Percentiles rank a stretch among this genome's conserved stretches.
Conservation (phyloP, 2,329 filamentous ascomycete species). For the Aspergillus nomiae region DNA sequence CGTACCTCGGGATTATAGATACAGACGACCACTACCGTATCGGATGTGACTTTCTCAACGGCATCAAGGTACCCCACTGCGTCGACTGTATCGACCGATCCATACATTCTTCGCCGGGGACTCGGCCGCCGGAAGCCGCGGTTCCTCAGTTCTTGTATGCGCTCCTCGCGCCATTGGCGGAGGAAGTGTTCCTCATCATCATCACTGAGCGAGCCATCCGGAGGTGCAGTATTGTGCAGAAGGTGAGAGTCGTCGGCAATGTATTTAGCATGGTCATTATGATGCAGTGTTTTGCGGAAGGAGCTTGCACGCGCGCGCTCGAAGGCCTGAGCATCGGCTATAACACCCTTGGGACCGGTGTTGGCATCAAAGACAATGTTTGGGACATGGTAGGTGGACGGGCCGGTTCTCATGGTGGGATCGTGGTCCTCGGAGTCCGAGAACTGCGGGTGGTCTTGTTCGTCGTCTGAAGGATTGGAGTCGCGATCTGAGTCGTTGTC, state of each 20-base stretch:
- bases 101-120: conserved; percentile 76
- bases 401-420: conserved; percentile 38
- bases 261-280: conserved; percentile 31
- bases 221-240: conserved; percentile 25
- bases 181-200: conserved; percentile 80
- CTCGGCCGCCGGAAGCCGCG: conserved; percentile 69
- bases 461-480: conserved; percentile 26
- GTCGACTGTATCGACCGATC: conserved; percentile 80
- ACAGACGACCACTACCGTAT: conserved; percentile 87
- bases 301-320: conserved; percentile 51
- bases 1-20: conserved; percentile 86
- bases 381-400: conserved; percentile 45
- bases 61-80: conserved; percentile 92
- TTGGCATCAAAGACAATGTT: conserved; percentile 51
- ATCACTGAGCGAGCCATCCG: conserved; percentile 45
- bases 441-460: conserved; percentile 32
- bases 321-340: conserved; percentile 53
- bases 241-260: conserved; percentile 25
- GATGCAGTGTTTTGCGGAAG: conserved; percentile 47
- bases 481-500: conserved; percentile 32
- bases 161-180: conserved; percentile 78
- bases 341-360: conserved; percentile 55
- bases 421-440: conserved; percentile 37
- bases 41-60: conserved; percentile 81
- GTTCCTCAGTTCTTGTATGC: conserved; percentile 74